Base-by-base conservation (phyloP, 805 yeast species). In the Zygotorulaspora chibaensis region DNA sequence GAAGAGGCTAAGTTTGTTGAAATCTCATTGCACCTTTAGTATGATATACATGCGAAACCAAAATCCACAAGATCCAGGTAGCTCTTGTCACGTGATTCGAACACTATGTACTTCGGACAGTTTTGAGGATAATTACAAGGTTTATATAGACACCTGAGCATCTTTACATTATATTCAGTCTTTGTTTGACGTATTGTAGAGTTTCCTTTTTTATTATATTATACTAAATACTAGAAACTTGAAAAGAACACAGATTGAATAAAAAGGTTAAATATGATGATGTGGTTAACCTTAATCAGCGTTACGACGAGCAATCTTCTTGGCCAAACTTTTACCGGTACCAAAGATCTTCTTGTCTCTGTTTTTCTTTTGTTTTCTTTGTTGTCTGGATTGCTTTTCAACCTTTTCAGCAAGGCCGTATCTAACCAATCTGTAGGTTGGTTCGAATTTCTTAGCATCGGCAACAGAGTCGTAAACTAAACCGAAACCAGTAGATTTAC, bases 291-390 rank as follows among this genome's bases (percentile, higher is more conserved):
- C 56, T 54, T 85, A 85, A 71, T 86, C 95, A 73, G 88, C 84
- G 75, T 82, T 81, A 84, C 95, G 86, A 76, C 79, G 85, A 72
- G 91, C 91, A 71, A 83, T 80, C 75, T 78, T 83, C 82, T 89
- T 90, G 76, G 96, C 95, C 76, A 83, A 85, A 75, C 87, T 82
- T 74, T 81, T 84, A 71, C 90, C 95, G 69, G 99, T 93, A 84
- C 99, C 99, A 71, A 91, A 89, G 84, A 87, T 75, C 87, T 93
- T 93, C 89, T 85, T 84, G 71, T 86, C 96, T 83, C 97, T 89
- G 96, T 93, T 93, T 90, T 93, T 91, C 89, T 86, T 88, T 83
- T 91, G 98, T 79, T 93, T 93, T 84, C 99, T 88, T 83, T 93
- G 99, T 81, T 90, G 96, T 89, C 98, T 90, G 68, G 97, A 88